Evolutionary conservation across 2,329 filamentous ascomycete genomes (phyloP).

Genomic region (Penicillium palitans): DNA sequence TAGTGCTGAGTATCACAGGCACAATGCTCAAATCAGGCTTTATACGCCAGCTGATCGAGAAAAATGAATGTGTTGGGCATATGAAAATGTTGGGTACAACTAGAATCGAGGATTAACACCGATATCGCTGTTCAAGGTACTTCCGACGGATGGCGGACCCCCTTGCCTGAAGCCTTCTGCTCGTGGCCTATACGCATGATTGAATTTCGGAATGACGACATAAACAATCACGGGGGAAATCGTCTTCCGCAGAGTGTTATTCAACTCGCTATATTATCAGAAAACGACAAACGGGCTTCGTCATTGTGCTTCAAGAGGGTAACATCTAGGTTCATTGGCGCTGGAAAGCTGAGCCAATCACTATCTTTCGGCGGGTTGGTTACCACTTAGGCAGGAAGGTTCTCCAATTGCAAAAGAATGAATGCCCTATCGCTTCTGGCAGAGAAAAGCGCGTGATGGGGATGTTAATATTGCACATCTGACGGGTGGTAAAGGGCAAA

Average conservation of each 20-base stretch:
- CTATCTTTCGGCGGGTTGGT: background rate
- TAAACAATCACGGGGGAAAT: background rate
- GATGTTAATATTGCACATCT: background rate
- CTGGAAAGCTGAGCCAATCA: background rate
- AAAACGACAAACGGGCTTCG: background rate
- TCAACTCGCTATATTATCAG: background rate
- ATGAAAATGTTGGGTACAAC: background rate
- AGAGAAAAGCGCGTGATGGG: background rate
- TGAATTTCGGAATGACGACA: background rate
- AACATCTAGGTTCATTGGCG: background rate
- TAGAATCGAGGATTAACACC: background rate
- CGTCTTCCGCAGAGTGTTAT: background rate
- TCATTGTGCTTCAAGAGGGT: background rate
- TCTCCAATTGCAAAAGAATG: background rate
- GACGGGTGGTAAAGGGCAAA: background rate
- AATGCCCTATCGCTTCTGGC: background rate
- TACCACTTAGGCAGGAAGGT: background rate
- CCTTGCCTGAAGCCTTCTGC: background rate
- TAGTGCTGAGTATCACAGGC: background rate
- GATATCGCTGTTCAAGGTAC: background rate
- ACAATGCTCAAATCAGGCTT: background rate
- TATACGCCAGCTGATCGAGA: background rate
- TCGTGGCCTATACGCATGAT: background rate
- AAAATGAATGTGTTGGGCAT: background rate
- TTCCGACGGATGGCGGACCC: background rate